Evolutionary conservation across 2,329 filamentous ascomycete genomes (phyloP).

Genomic region (Keithomyces neogunnii): DNA sequence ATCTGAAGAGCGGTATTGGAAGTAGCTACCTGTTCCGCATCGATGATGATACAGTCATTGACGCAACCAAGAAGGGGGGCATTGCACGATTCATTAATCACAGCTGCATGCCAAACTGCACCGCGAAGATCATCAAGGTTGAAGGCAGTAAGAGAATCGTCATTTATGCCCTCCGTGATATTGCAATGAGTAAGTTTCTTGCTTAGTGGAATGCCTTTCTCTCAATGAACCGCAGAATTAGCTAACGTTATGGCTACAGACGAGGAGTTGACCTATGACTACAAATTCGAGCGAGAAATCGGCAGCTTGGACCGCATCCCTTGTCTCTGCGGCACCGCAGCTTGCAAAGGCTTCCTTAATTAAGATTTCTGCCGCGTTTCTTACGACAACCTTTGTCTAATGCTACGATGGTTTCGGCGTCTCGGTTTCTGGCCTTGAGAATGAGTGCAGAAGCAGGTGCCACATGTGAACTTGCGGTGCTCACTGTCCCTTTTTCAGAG

Average conservation of each 20-base stretch:
- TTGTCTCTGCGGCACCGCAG: constrained; percentile 90
- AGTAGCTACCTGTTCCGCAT: constrained; percentile 98
- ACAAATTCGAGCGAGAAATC: constrained; percentile 98
- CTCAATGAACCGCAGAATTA: not conserved
- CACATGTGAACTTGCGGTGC: not conserved
- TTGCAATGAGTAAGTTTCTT: constrained; percentile 71
- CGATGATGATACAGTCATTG: constrained; percentile 93
- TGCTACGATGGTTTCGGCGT: not conserved
- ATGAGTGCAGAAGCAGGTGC: not conserved
- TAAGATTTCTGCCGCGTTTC: constrained; percentile 33
- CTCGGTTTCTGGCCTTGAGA: not conserved
- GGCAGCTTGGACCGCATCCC: constrained; percentile 92
- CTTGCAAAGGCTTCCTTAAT: constrained; percentile 98
- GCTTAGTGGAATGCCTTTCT: not conserved
- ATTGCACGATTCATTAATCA: constrained; percentile 99
- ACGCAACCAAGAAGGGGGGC: constrained; percentile 96
- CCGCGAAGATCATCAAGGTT: constrained; percentile 98
- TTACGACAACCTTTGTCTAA: not conserved
- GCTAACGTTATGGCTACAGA: constrained; percentile 46
- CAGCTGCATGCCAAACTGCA: constrained; percentile 96
- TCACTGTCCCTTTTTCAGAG: no score
- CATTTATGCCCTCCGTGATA: constrained; percentile 95
- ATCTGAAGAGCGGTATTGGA: constrained; percentile 92
- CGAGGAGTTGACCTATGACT: constrained; percentile 98
- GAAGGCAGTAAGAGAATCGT: constrained; percentile 97